Percentiles rank a stretch among this genome's conserved stretches.
Evolutionary conservation across 345 rosid species (phyloP).

Genomic region (Pugionium cornutum): DNA sequence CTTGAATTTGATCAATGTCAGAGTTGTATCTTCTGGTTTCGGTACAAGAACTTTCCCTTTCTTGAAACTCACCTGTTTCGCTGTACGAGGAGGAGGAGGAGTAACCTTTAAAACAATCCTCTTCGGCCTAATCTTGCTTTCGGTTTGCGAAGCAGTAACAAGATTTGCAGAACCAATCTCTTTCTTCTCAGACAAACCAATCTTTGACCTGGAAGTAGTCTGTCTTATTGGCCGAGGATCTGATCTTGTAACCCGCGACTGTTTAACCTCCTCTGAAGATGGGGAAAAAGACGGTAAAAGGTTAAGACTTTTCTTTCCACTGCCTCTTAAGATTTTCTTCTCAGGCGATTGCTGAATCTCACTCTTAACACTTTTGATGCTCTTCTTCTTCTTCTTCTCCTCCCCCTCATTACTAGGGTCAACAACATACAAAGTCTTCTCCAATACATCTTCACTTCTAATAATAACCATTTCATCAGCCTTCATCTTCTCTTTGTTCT

Average conservation of each 20-base stretch:
- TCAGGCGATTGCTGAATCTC: constrained; percentile 30
- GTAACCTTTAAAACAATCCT: constrained; percentile 44
- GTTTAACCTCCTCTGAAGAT: constrained; percentile 15
- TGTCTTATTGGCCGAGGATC: constrained; percentile 36
- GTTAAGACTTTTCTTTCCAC: neutral
- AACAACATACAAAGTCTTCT: constrained; percentile 63
- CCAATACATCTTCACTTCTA: constrained; percentile 24
- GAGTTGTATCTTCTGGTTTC: constrained; percentile 44
- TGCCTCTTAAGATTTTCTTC: constrained; percentile 36
- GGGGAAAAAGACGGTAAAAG: constrained; percentile 30
- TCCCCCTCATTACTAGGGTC: constrained; percentile 40
- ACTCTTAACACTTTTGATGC: constrained; percentile 26
- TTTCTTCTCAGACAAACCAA: constrained; percentile 29
- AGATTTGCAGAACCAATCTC: constrained; percentile 24
- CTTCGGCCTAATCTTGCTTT: constrained; percentile 49
- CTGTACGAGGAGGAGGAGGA: constrained; percentile 36
- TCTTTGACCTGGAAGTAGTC: constrained; percentile 28
- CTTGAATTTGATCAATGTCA: constrained; percentile 56
- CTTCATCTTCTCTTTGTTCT: constrained; percentile 40
- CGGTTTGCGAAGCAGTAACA: constrained; percentile 46
- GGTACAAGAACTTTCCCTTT: constrained; percentile 67
- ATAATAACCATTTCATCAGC: constrained; percentile 26
- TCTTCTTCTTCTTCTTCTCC: constrained; percentile 33
- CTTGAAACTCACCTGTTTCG: constrained; percentile 57
- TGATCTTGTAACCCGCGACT: constrained; percentile 8